phyloP scores from a whole-genome alignment of 306 rosid genomes.

The Prunus persica region Prunus_persica_NCBIv2 NC_034010.1:7695001-7695500 shows the following conservation, averaged over 20 bases:
- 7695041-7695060: neutral
- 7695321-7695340: neutral
- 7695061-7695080: neutral
- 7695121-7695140: neutral
- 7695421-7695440: neutral
- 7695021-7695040: neutral
- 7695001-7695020: neutral
- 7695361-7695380: neutral
- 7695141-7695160: conserved; percentile 5
- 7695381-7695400: neutral
- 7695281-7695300: neutral
- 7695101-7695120: neutral
- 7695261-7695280: neutral
- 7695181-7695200: conserved; percentile 64
- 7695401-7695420: neutral
- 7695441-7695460: neutral
- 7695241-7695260: conserved; percentile 7
- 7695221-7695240: conserved; percentile 86
- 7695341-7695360: neutral
- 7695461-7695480: neutral
- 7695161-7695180: conserved; percentile 14
- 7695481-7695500: neutral
- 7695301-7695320: neutral
- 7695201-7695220: conserved; percentile 89
- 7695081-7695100: neutral